Evolutionary conservation across 2,329 filamentous ascomycete species (phyloP).

Genomic region (Trichophyton equinum): DNA sequence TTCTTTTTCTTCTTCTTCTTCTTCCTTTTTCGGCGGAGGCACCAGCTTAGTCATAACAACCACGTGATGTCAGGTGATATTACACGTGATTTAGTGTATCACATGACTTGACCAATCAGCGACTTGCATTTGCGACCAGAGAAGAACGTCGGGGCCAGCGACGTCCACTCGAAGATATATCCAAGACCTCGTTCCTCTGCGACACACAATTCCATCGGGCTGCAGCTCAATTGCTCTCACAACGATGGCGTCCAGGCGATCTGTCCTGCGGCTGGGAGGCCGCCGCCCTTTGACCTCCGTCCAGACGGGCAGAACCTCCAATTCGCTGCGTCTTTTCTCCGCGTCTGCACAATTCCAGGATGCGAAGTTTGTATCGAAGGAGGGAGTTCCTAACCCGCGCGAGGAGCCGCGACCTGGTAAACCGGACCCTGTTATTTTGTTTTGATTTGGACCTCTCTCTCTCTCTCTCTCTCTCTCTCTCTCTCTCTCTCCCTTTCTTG

Average conservation of each 20-base stretch:
- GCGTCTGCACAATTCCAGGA: constrained; percentile 25
- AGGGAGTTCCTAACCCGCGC: constrained; percentile 55
- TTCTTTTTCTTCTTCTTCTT: constrained; percentile 7
- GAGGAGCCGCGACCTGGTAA: constrained; percentile 42
- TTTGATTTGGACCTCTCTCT: too few relatives aligned
- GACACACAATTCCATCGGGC: neutral
- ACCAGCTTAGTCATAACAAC: constrained; percentile 14
- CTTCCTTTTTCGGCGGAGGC: neutral
- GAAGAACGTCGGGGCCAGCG: neutral
- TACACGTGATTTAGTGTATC: neutral
- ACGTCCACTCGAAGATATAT: neutral
- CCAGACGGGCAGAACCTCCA: constrained; percentile 23
- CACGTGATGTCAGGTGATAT: neutral
- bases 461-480: too few relatives aligned
- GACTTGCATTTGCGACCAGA: neutral
- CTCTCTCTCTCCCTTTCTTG: neutral
- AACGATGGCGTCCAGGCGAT: constrained; percentile 35
- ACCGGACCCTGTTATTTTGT: constrained; percentile 14
- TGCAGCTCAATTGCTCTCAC: constrained; percentile 20
- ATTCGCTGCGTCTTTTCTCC: constrained; percentile 26
- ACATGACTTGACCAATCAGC: constrained; percentile 6
- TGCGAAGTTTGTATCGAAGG: constrained; percentile 41
- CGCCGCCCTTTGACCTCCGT: constrained; percentile 28
- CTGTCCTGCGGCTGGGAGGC: constrained; percentile 33
- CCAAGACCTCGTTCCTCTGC: neutral